Base-by-base conservation (phyloP, 2,329 filamentous ascomycete species). In the Davidsoniella australis region DNA sequence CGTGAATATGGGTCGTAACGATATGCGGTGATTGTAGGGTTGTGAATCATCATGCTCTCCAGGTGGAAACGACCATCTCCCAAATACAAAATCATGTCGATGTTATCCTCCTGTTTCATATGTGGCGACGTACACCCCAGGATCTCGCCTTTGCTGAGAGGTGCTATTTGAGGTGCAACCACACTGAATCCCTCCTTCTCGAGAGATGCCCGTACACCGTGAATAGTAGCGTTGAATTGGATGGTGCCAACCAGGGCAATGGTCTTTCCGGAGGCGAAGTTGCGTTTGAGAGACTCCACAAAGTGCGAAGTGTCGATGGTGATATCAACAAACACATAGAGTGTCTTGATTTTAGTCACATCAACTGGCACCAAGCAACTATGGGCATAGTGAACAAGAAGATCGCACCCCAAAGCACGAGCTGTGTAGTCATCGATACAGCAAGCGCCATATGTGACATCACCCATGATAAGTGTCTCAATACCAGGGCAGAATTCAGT, bases 391-490 rank as follows among this genome's bases (percentile, higher is more conserved):
- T 98, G 91, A 1, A 98, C 85, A 8, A 98, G 72, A 5, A 98
- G 69, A 58, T 98, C 91, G 62, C 91, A 98, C 1, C 87, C 91
- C 18, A 98, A 73, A 0, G 93, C 91, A 41, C 89, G 73, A 1
- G 91, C 93, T 0, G 91, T 98, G 66, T 93, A 98, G 66, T 98
- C 91, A 62, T 98, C 91, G 58, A 98, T 95, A 61, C 91, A 98
- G 69, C 91, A 98, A 18, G 91, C 91, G 55, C 91, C 91, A 63
- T 98, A 98, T 1, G 91, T 98, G 41, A 98, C 91, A 62, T 98
- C 91, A 54, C 91, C 91, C 91, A 98, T 98, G 63, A 98, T 98
- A 48, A 96, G 71, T 2, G 89, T 96, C 62, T 93, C 85, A 39
- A 83, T 82, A 1, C 84, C 87, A 0, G 86, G 82, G 60, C 91